Conservation (phyloP, 805 yeast species). For the Sugiyamaella mastotermitis region DNA sequence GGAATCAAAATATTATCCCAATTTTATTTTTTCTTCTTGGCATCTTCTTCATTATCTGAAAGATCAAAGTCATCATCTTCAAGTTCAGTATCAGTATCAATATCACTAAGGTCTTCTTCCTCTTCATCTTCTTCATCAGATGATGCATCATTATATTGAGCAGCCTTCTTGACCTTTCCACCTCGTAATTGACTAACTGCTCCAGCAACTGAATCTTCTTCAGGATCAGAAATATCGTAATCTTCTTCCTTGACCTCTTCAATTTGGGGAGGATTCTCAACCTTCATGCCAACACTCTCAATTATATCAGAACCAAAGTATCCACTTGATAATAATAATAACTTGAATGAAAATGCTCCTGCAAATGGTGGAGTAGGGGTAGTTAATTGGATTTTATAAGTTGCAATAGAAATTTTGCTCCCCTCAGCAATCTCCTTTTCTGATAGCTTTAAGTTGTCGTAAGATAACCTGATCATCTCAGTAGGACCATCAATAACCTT, state of each 20-base stretch:
- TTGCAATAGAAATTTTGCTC: constrained; percentile 46
- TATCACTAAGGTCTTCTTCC: constrained; percentile 43
- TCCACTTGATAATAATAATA: constrained; percentile 62
- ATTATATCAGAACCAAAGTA: constrained; percentile 81
- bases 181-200: constrained; percentile 68
- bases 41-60: constrained; percentile 15
- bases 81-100: constrained; percentile 60
- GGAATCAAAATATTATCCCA: too few species aligned
- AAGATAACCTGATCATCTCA: constrained; percentile 44
- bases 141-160: constrained; percentile 37
- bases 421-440: constrained; percentile 42
- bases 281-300: constrained; percentile 64
- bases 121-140: constrained; percentile 38
- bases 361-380: constrained; percentile 71
- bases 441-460: constrained; percentile 48
- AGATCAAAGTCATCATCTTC: constrained; percentile 45
- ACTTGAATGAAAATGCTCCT: constrained; percentile 64
- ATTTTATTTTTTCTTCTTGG: constrained; percentile 7
- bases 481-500: constrained; percentile 69
- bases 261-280: constrained; percentile 45
- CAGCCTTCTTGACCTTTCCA: constrained; percentile 43
- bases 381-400: constrained; percentile 68
- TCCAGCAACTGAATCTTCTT: constrained; percentile 70
- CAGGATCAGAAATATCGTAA: constrained; percentile 60
- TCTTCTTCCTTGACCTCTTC: constrained; percentile 32